A percentile compares a stretch with the other conserved stretches of the same genome.
Conservation (phyloP, 2,329 filamentous ascomycete genomes). For the Cladosporium sp. region DNA sequence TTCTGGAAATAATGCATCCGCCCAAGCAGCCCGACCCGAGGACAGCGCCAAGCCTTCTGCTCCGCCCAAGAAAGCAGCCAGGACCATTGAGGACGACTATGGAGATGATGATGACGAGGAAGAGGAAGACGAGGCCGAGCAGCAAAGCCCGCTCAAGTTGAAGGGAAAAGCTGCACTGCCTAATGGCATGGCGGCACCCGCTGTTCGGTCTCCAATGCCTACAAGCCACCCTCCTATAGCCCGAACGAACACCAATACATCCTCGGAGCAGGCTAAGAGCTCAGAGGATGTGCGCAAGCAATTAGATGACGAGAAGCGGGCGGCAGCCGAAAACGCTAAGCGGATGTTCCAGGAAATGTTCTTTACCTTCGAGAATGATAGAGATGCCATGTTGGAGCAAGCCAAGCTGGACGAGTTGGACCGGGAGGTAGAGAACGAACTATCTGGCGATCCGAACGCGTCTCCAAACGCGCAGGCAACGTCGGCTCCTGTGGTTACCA, state of each 20-base stretch:
- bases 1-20: constrained; percentile 13
- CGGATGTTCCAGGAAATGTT: constrained; percentile 90
- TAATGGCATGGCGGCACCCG: constrained; percentile 57
- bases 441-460: constrained; percentile 58
- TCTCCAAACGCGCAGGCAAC: constrained; percentile 52
- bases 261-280: constrained; percentile 57
- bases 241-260: constrained; percentile 53
- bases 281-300: constrained; percentile 89
- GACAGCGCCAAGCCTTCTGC: constrained; percentile 44
- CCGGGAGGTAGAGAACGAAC: constrained; percentile 91
- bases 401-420: constrained; percentile 95
- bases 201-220: constrained; percentile 66
- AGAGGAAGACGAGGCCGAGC: constrained; percentile 41
- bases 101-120: constrained; percentile 61
- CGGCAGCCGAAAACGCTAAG: constrained; percentile 83
- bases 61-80: constrained; percentile 68
- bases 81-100: constrained; percentile 80
- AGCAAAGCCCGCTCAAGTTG: constrained; percentile 46
- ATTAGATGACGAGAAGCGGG: constrained; percentile 85
- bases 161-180: constrained; percentile 53
- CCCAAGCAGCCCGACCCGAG: constrained; percentile 16
- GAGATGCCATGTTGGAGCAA: constrained; percentile 95
- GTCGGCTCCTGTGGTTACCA: constrained; percentile 51
- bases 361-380: constrained; percentile 91
- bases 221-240: constrained; percentile 59